Evolutionary conservation across 345 rosid species (phyloP), one percentile per base, ranked within the genome.

Genomic region (Arabidopsis arenosa): DNA sequence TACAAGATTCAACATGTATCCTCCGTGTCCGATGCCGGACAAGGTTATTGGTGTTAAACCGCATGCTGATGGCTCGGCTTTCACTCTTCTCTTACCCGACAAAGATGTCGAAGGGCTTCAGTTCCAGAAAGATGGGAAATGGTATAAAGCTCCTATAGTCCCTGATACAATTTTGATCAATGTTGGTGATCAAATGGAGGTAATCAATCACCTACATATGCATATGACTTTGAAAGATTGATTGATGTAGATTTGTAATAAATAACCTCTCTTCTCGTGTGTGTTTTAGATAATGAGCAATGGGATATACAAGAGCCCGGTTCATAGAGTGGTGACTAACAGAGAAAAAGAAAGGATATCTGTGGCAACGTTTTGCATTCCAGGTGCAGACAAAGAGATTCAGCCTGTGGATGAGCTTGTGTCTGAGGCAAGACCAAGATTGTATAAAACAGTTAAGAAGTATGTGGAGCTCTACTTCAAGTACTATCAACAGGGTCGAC

Each of bases 21-120:
- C 94, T 41, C 81, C 83, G 8, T 86, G 90, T 75, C 87, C 86
- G 7, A 83, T 70, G 49, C 94, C 94, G 6, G 86, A 86, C 57
- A 77, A 15, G 33, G 78, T 84, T 59, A 77, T 85, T 7, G 92
- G 92, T 0, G 51, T 74, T 15, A 89, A 87, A 70, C 81, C 90
- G 2, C 92, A 86, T 32, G 84, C 89, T 9, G 92, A 86, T 83
- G 92, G 81, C 48, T 79, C 94, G 18, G 87, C 81, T 67, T 63
- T 87, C 49, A 87, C 92, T 52, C 57, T 85, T 56, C 85, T 87
- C 6, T 66, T 85, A 66, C 88, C 80, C 3, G 89, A 89, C 74
- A 80, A 82, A 73, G 77, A 85, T 47, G 86, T 84, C 0, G 84
- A 80, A 84, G 85, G 93, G 10, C 86, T 83, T 71, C 88, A 85